Evolutionary conservation across 225 moss, liverwort and hornwort species (phyloP), one percentile per base, ranked within the genome.

Genomic region (Thuidium tamariscinum): DNA sequence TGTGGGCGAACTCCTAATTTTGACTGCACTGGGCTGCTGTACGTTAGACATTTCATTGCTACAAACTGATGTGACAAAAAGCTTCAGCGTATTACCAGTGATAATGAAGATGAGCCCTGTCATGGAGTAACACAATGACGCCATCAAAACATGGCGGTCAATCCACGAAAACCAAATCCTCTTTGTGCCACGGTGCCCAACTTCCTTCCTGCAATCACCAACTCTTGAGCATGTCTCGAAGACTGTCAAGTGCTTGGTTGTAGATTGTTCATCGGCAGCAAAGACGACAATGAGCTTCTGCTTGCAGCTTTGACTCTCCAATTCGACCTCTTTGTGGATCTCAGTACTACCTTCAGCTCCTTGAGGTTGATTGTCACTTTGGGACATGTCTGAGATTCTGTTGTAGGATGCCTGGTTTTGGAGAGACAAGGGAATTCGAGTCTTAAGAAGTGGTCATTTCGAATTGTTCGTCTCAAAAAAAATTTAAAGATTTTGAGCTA

Each of bases 51-150:
- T 74, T 61, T 20, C 5, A 75, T 34, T 52, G 34, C 30, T 70
- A 54, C n/a, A 22, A 11, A 27, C 2, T 21, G 62, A 21, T 32
- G 56, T 48, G 30, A 59, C 30, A 23, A 21, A 55, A n/a, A 55
- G 36, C 44, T 67, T 70, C 25, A 37, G 65, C 16, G 26, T 63
- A 13, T 82, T 92, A 97, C 97, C 97, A 64, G 97, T 94, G 79
- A 97, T 80, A 41, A 97, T 96, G 89, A 97, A 97, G 85, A 96
- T 92, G 77, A 97, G 91, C 68, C 96, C 97, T 23, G 94, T 94
- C 97, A 96, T 95, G 77, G 97, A 91, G 84, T 96, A 97, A 74
- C 96, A 95, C 9, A 97, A 87, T 0, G 97, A 96, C 34, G 92
- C 90, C 84, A 95, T 84, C 39, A 96, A 90, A 51, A 97, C 96